Base-by-base conservation (phyloP, 2,329 filamentous ascomycete genomes). In the Fusarium pininemorale region DNA sequence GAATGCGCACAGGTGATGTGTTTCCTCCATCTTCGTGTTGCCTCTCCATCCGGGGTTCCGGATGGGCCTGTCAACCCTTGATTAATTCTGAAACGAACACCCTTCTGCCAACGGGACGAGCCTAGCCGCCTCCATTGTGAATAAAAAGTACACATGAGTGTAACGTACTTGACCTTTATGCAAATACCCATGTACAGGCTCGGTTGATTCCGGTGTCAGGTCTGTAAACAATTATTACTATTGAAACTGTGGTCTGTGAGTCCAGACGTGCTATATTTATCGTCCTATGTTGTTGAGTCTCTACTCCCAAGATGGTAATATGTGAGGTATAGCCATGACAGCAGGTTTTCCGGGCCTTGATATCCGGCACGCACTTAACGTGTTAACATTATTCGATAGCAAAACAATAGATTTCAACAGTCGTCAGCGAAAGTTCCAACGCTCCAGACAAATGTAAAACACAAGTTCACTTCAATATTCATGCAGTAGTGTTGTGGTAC, bases 141-240 rank as follows among this genome's bases (percentile, higher is more conserved):
- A 42, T 50, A 39, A 32, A 42, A 54, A 47, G 32, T 45, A 50
- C 22, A 57, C 39, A 47, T 45, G 64, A 58, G 51, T 59, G 51
- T 42, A 30, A 58, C 39, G 47, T 55, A 38, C 32, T 35, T 55
- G 42, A 48, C n/a, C 37, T 60, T 66, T 45, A 30, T 70, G 66
- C 50, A 60, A 54, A 53, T 55, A 67, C 48, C 59, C 71, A 65
- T 61, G 53, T 44, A 47, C 59, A 70, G 51, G 66, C 39, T 74
- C 72, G 72, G 72, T 60, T 74, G 58, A 35, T 69, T 59, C 72
- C 72, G 63, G 71, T 72, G 53, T 62, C 63, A 69, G 62, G 64
- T 69, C 48, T 24, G 39, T 53, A 22, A 54, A 41, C 38, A 56
- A n/a, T 54, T 44, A 55, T 15, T 51, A 35, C 32, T 35, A 45